phyloP scores from a whole-genome alignment of 352 stramenopile species.

The Pythium vanterpoolii region DNA sequence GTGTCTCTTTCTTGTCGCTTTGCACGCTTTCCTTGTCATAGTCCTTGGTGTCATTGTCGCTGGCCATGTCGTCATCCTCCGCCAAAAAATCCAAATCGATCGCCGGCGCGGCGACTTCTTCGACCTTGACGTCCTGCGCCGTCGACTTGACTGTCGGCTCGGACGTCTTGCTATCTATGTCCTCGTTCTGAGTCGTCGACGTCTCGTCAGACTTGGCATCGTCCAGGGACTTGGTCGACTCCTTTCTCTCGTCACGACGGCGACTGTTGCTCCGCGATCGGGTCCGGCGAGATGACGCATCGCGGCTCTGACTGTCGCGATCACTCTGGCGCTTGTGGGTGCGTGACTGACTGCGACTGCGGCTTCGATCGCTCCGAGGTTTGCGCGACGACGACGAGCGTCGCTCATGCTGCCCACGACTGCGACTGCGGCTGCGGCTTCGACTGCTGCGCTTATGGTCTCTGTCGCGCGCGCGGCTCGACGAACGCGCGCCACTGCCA shows the following conservation, averaged over 20 bases:
- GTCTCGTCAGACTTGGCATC: conserved; percentile 32
- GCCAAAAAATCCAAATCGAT: conserved; percentile 86
- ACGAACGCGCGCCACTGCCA: conserved; percentile 19
- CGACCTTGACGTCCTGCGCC: conserved; percentile 67
- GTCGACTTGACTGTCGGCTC: conserved; percentile 24
- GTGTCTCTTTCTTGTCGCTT: conserved; percentile 31
- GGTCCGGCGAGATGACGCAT: conserved; percentile 20
- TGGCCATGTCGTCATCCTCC: conserved; percentile 47
- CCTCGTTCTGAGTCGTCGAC: conserved; percentile 6
- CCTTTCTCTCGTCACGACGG: conserved; percentile 27
- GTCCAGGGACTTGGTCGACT: conserved; percentile 15
- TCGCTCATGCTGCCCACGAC: conserved; percentile 12
- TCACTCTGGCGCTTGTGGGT: conserved; percentile 43
- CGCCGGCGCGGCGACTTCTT: conserved; percentile 72
- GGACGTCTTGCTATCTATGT: conserved; percentile 26
- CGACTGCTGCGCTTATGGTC: conserved; percentile 27
- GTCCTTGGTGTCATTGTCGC: conserved; percentile 32
- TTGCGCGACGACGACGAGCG: conserved; percentile 24
- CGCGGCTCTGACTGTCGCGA: conserved; percentile 27
- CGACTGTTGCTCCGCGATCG: conserved; percentile 52
- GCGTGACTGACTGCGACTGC: conserved; percentile 49
- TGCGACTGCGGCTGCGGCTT: conserved; percentile 28
- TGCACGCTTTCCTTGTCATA: conserved; percentile 8
- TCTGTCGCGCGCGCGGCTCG: conserved; percentile 29
- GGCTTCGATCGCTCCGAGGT: conserved; percentile 40